Percentiles rank a stretch among this genome's conserved stretches.
phyloP scores from a whole-genome alignment of 768 basidiomycete genomes.

The Suillus placidus region DNA sequence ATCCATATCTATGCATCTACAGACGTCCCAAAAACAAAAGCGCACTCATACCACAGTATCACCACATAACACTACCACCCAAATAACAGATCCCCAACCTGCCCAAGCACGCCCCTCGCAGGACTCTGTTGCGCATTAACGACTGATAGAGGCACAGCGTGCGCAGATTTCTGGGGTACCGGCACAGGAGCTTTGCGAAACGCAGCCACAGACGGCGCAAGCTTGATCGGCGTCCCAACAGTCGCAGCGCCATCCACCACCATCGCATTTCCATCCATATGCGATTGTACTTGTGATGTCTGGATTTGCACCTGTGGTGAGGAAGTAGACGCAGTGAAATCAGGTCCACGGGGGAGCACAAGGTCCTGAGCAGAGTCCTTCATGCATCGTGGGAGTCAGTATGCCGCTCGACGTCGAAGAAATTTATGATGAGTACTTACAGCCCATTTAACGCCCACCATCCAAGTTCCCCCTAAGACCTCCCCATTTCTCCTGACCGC shows the following conservation, averaged over 20 bases:
- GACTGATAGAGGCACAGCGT: constrained; percentile 13
- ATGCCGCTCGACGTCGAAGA: constrained; percentile 5
- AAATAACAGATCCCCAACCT: constrained; percentile 80
- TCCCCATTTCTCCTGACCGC: constrained; percentile 86
- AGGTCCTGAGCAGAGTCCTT: constrained; percentile 61
- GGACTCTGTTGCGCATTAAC: constrained; percentile 36
- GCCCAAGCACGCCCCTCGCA: constrained; percentile 65
- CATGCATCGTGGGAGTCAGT: neutral
- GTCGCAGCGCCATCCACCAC: constrained; percentile 47
- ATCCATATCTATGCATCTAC: neutral
- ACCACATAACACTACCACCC: constrained; percentile 62
- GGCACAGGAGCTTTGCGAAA: constrained; percentile 56
- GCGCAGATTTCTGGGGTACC: constrained; percentile 26
- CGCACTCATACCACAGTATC: too few relatives aligned
- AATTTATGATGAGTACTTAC: constrained; percentile 47
- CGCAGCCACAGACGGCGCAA: constrained; percentile 73
- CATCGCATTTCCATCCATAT: constrained; percentile 41
- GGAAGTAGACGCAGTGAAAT: constrained; percentile 17
- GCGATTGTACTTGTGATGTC: constrained; percentile 15
- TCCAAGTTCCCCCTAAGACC: constrained; percentile 70
- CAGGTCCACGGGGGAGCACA: constrained; percentile 34
- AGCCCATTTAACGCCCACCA: constrained; percentile 87
- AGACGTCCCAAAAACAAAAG: neutral
- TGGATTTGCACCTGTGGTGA: constrained; percentile 13
- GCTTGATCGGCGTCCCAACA: constrained; percentile 70